A percentile compares a stretch with the other conserved stretches of the same genome.
phyloP scores from a whole-genome alignment of 176 grass and related monocot species.

The Paspalum notatum region DNA sequence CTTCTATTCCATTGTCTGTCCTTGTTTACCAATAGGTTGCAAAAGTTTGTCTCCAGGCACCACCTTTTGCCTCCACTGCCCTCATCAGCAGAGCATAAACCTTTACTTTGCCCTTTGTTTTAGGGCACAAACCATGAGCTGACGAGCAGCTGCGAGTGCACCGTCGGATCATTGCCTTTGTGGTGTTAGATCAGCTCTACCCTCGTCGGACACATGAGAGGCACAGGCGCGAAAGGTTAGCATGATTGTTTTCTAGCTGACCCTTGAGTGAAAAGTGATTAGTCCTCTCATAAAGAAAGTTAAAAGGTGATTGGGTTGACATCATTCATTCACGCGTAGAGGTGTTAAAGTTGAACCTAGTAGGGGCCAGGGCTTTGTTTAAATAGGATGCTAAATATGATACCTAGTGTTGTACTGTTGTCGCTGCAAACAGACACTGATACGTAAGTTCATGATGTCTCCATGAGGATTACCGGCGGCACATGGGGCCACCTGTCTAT shows the following conservation, averaged over 20 bases:
- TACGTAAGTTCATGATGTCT: too few species aligned
- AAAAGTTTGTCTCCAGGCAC: conserved; percentile 16
- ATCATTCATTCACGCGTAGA: conserved; percentile 28
- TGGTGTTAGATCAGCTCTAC: conserved; percentile 34
- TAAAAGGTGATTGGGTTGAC: conserved; percentile 47
- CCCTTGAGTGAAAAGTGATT: conserved; percentile 28
- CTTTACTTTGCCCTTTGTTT: conserved; percentile 5
- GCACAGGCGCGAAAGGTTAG: conserved; percentile 38
- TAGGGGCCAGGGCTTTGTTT: not conserved
- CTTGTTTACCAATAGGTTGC: conserved; percentile 31
- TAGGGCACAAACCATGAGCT: conserved; percentile 19
- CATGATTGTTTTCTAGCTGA: not conserved
- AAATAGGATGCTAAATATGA: not conserved
- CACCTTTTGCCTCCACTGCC: conserved; percentile 13
- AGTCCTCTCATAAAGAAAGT: conserved; percentile 1
- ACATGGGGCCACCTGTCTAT: not conserved
- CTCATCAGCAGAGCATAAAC: conserved; percentile 34
- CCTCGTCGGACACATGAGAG: conserved; percentile 36
- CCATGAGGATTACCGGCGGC: not conserved
- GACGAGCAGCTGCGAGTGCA: conserved; percentile 37
- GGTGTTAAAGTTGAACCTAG: not conserved
- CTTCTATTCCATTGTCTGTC: conserved; percentile 20
- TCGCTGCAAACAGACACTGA: not conserved
- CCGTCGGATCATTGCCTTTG: conserved; percentile 32
- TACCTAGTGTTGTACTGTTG: not conserved